A percentile compares a stretch with the other conserved stretches of the same genome.
Conservation (phyloP, 805 yeast species). For the Candida gorgasii region DNA sequence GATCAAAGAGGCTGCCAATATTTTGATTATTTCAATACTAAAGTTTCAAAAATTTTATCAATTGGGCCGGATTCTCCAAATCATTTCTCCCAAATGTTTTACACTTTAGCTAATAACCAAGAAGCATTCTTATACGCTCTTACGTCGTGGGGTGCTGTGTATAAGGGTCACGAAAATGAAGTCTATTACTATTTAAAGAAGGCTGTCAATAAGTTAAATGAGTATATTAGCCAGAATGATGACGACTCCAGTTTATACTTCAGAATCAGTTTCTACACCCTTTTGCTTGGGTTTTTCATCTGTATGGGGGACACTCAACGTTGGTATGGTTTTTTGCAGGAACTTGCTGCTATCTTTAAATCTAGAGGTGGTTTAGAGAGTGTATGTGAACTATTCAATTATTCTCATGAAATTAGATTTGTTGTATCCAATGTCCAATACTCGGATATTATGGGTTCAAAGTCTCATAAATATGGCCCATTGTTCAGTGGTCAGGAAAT, state of each 20-base stretch:
- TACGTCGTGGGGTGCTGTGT: slow-evolving; percentile 31
- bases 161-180: slow-evolving; percentile 15
- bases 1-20: slow-evolving; percentile 19
- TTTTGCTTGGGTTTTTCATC: slow-evolving; percentile 11
- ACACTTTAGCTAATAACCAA: slow-evolving; percentile 19
- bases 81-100: slow-evolving; percentile 25
- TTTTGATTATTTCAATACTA: slow-evolving; percentile 20
- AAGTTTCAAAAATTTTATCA: slow-evolving; percentile 20
- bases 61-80: slow-evolving; percentile 21
- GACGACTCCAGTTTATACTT: slow-evolving; percentile 6
- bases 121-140: slow-evolving; percentile 24
- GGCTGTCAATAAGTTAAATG: slow-evolving; percentile 9
- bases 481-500: slow-evolving; percentile 17
- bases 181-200: slow-evolving; percentile 13
- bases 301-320: slow-evolving; percentile 23
- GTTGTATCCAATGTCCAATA: slow-evolving; percentile 23
- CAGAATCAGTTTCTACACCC: slow-evolving; percentile 9
- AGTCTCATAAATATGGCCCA: slow-evolving; percentile 19
- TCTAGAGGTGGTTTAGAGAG: slow-evolving; percentile 19
- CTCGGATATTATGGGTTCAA: slow-evolving; percentile 21
- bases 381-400: slow-evolving; percentile 16
- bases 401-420: slow-evolving; percentile 23
- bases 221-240: slow-evolving; percentile 3
- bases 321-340: slow-evolving; percentile 16
- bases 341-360: slow-evolving; percentile 5